Evolutionary conservation across 202 grass and related monocot species (phyloP).

Genomic region (Saccharum hybrid): DNA sequence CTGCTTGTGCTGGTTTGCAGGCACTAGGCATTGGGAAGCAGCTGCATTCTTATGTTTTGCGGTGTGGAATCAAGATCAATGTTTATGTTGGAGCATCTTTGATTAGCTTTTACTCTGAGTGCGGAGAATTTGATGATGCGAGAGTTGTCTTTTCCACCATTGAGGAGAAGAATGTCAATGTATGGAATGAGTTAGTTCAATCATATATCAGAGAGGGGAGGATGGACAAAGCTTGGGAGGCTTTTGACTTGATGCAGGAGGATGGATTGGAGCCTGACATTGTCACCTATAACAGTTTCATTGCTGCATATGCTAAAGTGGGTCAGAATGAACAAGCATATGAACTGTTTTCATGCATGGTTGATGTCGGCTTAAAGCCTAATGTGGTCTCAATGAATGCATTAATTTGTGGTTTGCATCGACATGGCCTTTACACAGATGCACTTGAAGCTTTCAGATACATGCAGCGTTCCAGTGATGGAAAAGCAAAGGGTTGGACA

Average conservation of each 20-base stretch:
- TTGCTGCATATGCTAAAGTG: slow-evolving; percentile 70
- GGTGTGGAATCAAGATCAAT: slow-evolving; percentile 52
- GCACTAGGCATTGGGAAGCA: slow-evolving; percentile 57
- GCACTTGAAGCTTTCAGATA: slow-evolving; percentile 65
- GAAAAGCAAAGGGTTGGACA: slow-evolving; percentile 35
- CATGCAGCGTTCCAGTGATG: slow-evolving; percentile 49
- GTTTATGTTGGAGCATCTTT: slow-evolving; percentile 69
- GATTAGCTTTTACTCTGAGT: slow-evolving; percentile 65
- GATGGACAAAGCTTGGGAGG: slow-evolving; percentile 57
- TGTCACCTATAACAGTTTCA: slow-evolving; percentile 63
- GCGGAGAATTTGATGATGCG: slow-evolving; percentile 54
- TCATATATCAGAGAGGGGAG: slow-evolving; percentile 56
- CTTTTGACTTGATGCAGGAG: slow-evolving; percentile 58
- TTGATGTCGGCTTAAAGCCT: slow-evolving; percentile 46
- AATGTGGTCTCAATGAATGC: slow-evolving; percentile 71
- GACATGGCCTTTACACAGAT: slow-evolving; percentile 46
- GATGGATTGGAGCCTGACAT: slow-evolving; percentile 61
- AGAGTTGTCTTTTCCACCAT: slow-evolving; percentile 53
- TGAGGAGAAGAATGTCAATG: slow-evolving; percentile 53
- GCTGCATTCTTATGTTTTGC: slow-evolving; percentile 60
- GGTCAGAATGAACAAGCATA: slow-evolving; percentile 60
- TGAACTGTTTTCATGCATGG: slow-evolving; percentile 55
- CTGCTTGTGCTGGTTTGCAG: slow-evolving; percentile 60
- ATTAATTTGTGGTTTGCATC: slow-evolving; percentile 68
- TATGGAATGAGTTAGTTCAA: slow-evolving; percentile 76